Base-by-base conservation (phyloP, 805 yeast genomes). In the Kuraishia hungarica region DNA sequence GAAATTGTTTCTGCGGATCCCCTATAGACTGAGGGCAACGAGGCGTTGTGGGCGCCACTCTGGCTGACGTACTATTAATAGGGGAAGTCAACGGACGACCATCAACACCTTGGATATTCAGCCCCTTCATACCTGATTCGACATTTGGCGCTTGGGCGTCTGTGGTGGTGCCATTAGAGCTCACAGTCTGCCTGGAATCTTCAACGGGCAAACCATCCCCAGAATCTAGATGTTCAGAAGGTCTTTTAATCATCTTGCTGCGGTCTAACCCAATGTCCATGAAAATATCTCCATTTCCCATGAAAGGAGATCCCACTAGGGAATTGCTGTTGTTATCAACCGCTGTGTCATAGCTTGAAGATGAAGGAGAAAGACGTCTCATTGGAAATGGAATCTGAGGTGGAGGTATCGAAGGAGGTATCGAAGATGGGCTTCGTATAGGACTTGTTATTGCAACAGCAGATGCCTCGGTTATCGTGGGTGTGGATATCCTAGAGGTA, bases 231-330 rank as follows among this genome's bases (percentile, higher is more conserved):
- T 26, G 48, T 28, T 51, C 56, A 35, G 52, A 56, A 29, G 50
- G 22, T 8, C 21, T 35, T 21, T 26, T n/a, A 17, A 51, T 39
- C 47, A 35, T 43, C 26, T 23, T 39, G 20, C 26, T 24, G 17
- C 43, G 15, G 43, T 26, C 50, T 2, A 23, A 11, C 15, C 20
- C 26, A 21, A 11, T 28, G 26, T 57, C 52, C 6, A 55, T 54
- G 29, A 57, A 28, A 2, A 58, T 35, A 0, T 65, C 55, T 7
- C 62, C 68, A 10, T 67, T 71, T 47, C 67, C 65, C 8, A 35
- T 35, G 17, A 17, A 35, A 15, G 43, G 43, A 4, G 43, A 35
- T 35, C n/a, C 43, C 43, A 35, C 11, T 4, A 35, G 4, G 3
- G 43, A 35, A 11, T 6, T 28, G 43, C 17, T 35, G n/a, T 35